Evolutionary conservation across 1,139 yeast genomes (phyloP), one percentile per base, ranked within the genome.

Genomic region (Geotrichum macrosporum): DNA sequence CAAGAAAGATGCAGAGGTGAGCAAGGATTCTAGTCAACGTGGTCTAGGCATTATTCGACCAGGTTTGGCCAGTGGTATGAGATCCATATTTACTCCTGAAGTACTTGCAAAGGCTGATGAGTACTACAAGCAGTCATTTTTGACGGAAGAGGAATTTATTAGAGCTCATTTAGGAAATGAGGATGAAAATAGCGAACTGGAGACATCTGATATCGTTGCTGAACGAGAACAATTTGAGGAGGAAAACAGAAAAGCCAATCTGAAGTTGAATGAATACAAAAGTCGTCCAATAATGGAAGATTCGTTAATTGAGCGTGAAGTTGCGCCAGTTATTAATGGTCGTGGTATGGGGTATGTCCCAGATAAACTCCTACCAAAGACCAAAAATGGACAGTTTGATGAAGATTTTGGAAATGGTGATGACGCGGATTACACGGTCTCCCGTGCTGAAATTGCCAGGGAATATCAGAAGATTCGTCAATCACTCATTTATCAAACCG

Each of bases 401-500:
- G 51, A 41, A 12, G 46, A 45, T 18, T 46, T 44, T 16, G 57
- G 53, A 39, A 52, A 55, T 40, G 49, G 47, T 15, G 51, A 50
- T 27, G 55, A 51, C 5, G 55, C 41, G 1, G 55, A 52, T 33
- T 49, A 34, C 29, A 22, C 40, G 15, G 50, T 49, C 1, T 33
- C 35, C 12, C 40, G 50, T 10, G 40, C 42, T 3, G 48, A 77
- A 70, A 55, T 84, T 4, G 70, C 74, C 1, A 62, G 70, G 10
- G 78, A 79, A 44, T 85, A 85, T 59, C 78, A 80, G 42, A 69
- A 72, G 40, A 58, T 84, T 47, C 70, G 85, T 35, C 77, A 77
- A 47, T 72, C 72, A 48, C 63, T 83, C 55, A 68, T 81, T 19
- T 64, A 69, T 41, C 67, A 68, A 44, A 60, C 70, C 9, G 76